Evolutionary conservation across 1,284 basidiomycete genomes (phyloP), one percentile per base, ranked within the genome.

Genomic region (Sanghuangporus weigelae): DNA sequence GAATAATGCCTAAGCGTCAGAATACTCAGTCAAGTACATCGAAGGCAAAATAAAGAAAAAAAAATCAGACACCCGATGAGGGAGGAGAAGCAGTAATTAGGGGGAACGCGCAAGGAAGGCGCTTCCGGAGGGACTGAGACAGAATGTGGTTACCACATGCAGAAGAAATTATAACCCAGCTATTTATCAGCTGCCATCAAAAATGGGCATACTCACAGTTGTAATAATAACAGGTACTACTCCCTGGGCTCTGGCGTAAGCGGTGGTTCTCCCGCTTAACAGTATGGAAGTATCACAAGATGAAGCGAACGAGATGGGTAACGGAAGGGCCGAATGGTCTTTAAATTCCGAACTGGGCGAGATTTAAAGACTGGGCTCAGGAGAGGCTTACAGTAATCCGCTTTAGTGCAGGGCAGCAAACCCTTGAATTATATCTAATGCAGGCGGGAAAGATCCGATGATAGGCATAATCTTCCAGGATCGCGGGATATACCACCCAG

Each of bases 401-500:
- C 35, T n/a, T 48, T 60, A 60, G 58, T 48, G 58, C 58, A 60
- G 58, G 58, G 58, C 21, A 39, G 46, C 23, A 21, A 38, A 46
- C 46, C 39, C 53, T 55, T 62, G 42, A 58, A 59, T 50, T 63
- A 63, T 62, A 57, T 63, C 62, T 46, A 59, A 63, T 53, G 62
- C 53, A 60, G 42, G 35, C 38, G 39, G 63, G 63, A 64, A 64
- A 64, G 63, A 64, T 64, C 63, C 63, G 63, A 53, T 26, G 46
- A 53, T 49, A 60, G 31, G 39, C 57, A 53, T 51, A 53, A n/a
- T 44, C 44, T 12, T 19, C n/a, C 26, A 60, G 59, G 35, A 40
- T 53, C 59, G 59, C 57, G 57, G 46, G 35, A 14, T 31, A 40
- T 38, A 53, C n/a, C 21, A 60, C 39, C 7, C 10, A 7, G 19